Evolutionary conservation across 352 stramenopile genomes (phyloP), one percentile per base, ranked within the genome.

Genomic region (Phytophthora meadii): DNA sequence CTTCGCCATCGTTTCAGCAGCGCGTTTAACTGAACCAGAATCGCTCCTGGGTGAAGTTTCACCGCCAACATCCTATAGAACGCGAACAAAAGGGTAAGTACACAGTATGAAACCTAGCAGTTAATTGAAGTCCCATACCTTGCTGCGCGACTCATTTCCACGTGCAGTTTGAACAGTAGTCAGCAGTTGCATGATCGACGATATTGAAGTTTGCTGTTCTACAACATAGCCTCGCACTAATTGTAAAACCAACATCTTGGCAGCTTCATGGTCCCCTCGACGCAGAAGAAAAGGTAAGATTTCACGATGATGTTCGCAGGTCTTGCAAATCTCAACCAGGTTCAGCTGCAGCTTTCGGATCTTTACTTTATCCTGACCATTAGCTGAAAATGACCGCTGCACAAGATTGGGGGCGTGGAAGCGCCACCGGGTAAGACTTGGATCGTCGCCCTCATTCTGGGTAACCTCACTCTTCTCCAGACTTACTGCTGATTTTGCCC

Each of bases 271-370:
- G 39, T 90, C 78, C 0, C 74, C 75, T 62, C 86, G 68, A 28
- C 86, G 77, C 27, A 92, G 46, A 7, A 94, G 60, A 51, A 94
- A 94, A 10, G 81, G 68, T 4, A 94, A 22, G n/a, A 94, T 83
- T 37, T 89, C 82, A 14, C 53, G 62, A 54, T 92, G 78, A 2
- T 78, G 80, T 2, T 81, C 80, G 32, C 79, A 84, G 10, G 83
- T 89, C 9, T 76, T 84, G 45, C 50, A 77, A 19, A 94, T 60
- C n/a, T 85, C 76, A 0, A 61, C 53, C 4, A 92, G 54, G 61
- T 94, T 89, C n/a, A 92, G 53, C 52, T 90, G 77, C 27, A 92
- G 69, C 24, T 85, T 88, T n/a, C 82, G 78, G 42, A 90, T 70
- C 44, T 92, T 76, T 11, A 88, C 68, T 41, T 76, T 67, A 41